Evolutionary conservation across 2,329 filamentous ascomycete species (phyloP).

Genomic region (Byssoonygena ceratinophila): DNA sequence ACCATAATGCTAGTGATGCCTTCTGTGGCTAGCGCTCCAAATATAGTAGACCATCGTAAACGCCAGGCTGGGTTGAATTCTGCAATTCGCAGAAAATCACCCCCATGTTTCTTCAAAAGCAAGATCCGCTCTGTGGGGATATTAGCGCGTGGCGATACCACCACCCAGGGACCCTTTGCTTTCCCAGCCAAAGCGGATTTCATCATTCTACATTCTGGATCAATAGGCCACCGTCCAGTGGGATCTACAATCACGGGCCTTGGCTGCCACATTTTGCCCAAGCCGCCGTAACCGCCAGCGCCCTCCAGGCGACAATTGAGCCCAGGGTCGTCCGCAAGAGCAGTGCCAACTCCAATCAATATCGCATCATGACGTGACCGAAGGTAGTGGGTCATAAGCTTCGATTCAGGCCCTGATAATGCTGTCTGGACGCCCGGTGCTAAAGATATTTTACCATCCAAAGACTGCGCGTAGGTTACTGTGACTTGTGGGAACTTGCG

Average conservation of each 20-base stretch:
- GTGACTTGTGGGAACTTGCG: slow-evolving; percentile 51
- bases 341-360: slow-evolving; percentile 72
- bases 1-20: slow-evolving; percentile 75
- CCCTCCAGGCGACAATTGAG: slow-evolving; percentile 70
- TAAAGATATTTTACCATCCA: slow-evolving; percentile 70
- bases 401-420: slow-evolving; percentile 71
- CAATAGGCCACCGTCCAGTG: slow-evolving; percentile 58
- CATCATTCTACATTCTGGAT: slow-evolving; percentile 53
- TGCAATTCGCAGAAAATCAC: slow-evolving; percentile 36
- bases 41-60: slow-evolving; percentile 55
- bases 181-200: slow-evolving; percentile 51
- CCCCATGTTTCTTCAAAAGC: slow-evolving; percentile 38
- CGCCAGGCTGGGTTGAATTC: slow-evolving; percentile 34
- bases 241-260: slow-evolving; percentile 77
- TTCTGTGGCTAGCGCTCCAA: slow-evolving; percentile 47
- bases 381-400: slow-evolving; percentile 92
- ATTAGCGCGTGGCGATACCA: slow-evolving; percentile 44
- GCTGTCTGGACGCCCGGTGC: slow-evolving; percentile 69
- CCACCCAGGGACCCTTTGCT: slow-evolving; percentile 63
- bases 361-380: slow-evolving; percentile 76
- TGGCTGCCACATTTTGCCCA: slow-evolving; percentile 53
- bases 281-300: slow-evolving; percentile 46
- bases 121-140: slow-evolving; percentile 39
- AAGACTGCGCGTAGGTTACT: slow-evolving; percentile 80
- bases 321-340: slow-evolving; percentile 70